phyloP scores from a whole-genome alignment of 148 eudicot genomes.

The Rhododendron simsii region DNA sequence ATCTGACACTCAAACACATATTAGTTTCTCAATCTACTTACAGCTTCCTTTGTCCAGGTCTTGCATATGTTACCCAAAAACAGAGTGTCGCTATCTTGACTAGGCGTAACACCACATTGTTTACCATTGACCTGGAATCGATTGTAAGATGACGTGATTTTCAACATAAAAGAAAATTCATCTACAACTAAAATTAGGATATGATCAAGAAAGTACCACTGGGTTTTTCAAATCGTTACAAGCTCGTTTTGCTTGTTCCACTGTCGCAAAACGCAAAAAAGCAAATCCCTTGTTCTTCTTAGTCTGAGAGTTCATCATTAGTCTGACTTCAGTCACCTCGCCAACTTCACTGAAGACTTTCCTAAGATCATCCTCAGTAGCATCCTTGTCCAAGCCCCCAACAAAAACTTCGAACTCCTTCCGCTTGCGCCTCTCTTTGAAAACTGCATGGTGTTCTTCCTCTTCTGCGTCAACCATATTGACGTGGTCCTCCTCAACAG shows the following conservation, averaged over 20 bases:
- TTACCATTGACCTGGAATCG: conserved; percentile 92
- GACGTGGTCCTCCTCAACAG: conserved; percentile 48
- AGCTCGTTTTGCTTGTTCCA: conserved; percentile 95
- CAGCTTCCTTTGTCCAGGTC: conserved; percentile 97
- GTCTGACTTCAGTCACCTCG: conserved; percentile 82
- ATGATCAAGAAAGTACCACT: conserved; percentile 67
- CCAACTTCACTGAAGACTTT: conserved; percentile 85
- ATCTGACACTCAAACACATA: conserved; percentile 20
- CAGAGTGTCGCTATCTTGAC: conserved; percentile 94
- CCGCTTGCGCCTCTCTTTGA: conserved; percentile 86
- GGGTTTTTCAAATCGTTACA: conserved; percentile 81
- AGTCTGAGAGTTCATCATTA: conserved; percentile 93
- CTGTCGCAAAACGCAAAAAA: conserved; percentile 90
- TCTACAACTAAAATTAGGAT: conserved; percentile 33
- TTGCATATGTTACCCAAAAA: conserved; percentile 98
- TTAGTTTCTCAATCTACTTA: conserved; percentile 55
- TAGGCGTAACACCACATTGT: conserved; percentile 92
- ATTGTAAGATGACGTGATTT: conserved; percentile 31
- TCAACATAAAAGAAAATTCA: conserved; percentile 23
- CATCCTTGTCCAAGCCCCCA: conserved; percentile 99
- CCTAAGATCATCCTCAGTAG: conserved; percentile 89
- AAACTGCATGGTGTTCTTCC: conserved; percentile 75
- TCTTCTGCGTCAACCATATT: conserved; percentile 64
- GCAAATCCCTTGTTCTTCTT: conserved; percentile 99
- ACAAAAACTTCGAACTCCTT: conserved; percentile 97